Evolutionary conservation across 139 green algal species (phyloP).

Genomic region (Chlamydomonas urium): DNA sequence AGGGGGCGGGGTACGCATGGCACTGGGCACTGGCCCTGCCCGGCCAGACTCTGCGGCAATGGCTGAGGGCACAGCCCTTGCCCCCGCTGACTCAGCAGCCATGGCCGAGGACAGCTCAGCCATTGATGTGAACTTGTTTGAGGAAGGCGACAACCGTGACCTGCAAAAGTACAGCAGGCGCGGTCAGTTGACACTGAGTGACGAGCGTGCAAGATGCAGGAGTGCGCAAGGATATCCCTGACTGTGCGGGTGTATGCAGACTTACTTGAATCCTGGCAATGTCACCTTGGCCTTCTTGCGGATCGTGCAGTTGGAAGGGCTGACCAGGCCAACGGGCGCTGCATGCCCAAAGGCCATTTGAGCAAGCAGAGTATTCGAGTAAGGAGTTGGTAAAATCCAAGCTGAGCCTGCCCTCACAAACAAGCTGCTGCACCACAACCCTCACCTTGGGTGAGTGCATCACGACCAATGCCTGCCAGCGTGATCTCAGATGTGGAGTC

Average conservation of each 20-base stretch:
- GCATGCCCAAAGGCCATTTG: too few relatives aligned
- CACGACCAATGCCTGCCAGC: not conserved
- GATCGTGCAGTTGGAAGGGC: not conserved
- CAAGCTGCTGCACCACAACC: not conserved
- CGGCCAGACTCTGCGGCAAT: not conserved
- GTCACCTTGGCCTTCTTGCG: slow-evolving; percentile 5
- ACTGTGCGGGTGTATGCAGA: not conserved
- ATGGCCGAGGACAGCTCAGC: not conserved
- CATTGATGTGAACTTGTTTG: not conserved
- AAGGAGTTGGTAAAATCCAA: too few relatives aligned
- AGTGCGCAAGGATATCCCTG: not conserved
- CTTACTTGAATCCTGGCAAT: slow-evolving; percentile 2
- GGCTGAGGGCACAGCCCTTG: not conserved
- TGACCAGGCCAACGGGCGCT: not conserved
- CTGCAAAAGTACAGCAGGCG: not conserved
- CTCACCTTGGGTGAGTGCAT: not conserved
- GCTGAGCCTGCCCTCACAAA: too few relatives aligned
- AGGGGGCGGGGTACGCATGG: not conserved
- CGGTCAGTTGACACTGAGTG: not conserved
- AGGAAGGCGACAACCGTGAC: not conserved
- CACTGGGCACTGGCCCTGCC: not conserved
- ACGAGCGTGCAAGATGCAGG: not conserved
- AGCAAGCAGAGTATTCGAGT: too few relatives aligned
- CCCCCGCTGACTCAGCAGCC: not conserved
- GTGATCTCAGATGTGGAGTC: too few relatives aligned